phyloP scores from a whole-genome alignment of 2,329 filamentous ascomycete species.

The Pseudofabraea citricarpa region DNA sequence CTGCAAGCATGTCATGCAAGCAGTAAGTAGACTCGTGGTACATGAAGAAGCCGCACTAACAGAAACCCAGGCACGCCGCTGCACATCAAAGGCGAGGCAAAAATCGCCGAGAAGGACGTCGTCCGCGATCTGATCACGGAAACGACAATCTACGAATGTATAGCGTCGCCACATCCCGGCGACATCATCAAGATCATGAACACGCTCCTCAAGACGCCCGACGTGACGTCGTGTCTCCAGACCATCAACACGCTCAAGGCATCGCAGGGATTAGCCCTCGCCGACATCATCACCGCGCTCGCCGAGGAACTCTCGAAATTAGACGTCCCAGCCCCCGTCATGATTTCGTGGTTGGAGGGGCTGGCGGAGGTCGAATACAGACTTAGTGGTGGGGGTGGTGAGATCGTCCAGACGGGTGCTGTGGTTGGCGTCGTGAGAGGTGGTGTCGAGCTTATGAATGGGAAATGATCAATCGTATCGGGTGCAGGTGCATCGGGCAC shows the following conservation, averaged over 20 bases:
- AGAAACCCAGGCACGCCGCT: slow-evolving; percentile 60
- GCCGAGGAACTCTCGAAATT: slow-evolving; percentile 77
- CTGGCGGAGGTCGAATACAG: slow-evolving; percentile 91
- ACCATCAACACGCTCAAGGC: slow-evolving; percentile 87
- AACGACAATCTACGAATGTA: slow-evolving; percentile 92
- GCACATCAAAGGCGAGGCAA: slow-evolving; percentile 53
- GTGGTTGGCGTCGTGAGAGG: slow-evolving; percentile 83
- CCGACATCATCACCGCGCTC: slow-evolving; percentile 86
- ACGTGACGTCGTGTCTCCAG: slow-evolving; percentile 83
- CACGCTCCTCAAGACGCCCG: slow-evolving; percentile 76
- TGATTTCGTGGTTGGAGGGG: slow-evolving; percentile 87
- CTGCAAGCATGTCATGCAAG: slow-evolving; percentile 95
- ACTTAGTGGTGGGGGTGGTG: slow-evolving; percentile 80
- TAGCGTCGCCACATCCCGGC: slow-evolving; percentile 86
- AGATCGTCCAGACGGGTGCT: slow-evolving; percentile 86
- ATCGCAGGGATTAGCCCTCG: slow-evolving; percentile 79
- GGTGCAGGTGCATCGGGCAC: neutral
- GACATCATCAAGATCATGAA: slow-evolving; percentile 82
- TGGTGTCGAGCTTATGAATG: slow-evolving; percentile 78
- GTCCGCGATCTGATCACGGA: slow-evolving; percentile 84
- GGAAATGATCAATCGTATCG: neutral
- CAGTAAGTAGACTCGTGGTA: slow-evolving; percentile 58
- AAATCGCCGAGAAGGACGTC: slow-evolving; percentile 58
- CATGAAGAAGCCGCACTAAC: too few species aligned
- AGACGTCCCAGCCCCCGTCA: slow-evolving; percentile 80